Conservation (phyloP, 108 stramenopile genomes). For the Cyclotella cryptica region DNA sequence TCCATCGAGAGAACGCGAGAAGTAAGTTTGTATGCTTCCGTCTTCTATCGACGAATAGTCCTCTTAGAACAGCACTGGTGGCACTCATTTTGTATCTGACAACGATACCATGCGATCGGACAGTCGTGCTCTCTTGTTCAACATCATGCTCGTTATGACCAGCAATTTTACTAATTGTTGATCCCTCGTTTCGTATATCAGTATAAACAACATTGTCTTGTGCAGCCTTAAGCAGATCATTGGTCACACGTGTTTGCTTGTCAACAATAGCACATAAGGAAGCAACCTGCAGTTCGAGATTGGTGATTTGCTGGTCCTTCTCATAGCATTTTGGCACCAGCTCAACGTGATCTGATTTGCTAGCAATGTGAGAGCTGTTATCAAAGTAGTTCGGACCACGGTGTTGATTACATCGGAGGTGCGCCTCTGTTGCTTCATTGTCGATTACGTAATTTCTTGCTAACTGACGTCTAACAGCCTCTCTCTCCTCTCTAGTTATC, state of each 20-base stretch:
- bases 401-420: background rate
- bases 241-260: slow-evolving; percentile 6
- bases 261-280: slow-evolving; percentile 22
- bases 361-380: background rate
- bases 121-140: background rate
- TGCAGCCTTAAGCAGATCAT: background rate
- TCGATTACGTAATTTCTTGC: slow-evolving; percentile 8
- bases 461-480: slow-evolving; percentile 24
- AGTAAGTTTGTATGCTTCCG: background rate
- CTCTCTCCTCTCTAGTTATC: slow-evolving; percentile 19
- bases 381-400: background rate
- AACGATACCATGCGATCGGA: background rate
- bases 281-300: slow-evolving; percentile 32
- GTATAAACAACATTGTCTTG: background rate
- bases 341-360: background rate
- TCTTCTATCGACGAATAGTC: slow-evolving; percentile 3
- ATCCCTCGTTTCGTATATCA: background rate
- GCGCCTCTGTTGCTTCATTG: background rate
- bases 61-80: background rate
- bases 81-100: slow-evolving; percentile 6
- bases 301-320: slow-evolving; percentile 7
- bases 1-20: slow-evolving; percentile 42
- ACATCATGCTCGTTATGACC: background rate
- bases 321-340: background rate
- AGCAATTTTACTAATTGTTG: background rate